These are phyloP conservation scores for Malus hybrid DNA, from an alignment of 331 rosid species.

Conservation along the genomic window DNA sequence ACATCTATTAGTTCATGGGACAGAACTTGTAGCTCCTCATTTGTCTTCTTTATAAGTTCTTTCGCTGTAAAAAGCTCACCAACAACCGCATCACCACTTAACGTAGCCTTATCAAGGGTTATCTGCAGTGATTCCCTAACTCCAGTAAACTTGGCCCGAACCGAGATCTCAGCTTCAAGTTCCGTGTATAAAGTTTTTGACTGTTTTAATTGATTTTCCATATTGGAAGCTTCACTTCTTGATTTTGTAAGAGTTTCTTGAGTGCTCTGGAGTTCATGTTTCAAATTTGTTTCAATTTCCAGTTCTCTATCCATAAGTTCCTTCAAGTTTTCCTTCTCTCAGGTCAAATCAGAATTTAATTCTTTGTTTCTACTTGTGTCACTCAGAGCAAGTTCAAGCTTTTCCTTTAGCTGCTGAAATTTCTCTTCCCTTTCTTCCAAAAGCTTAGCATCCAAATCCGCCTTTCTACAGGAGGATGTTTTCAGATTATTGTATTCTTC, in stretches of 20 bases:
- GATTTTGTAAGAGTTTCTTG: constrained; percentile 55
- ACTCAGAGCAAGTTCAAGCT: constrained; percentile 32
- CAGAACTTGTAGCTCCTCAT: constrained; percentile 37
- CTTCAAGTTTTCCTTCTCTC: constrained; percentile 46
- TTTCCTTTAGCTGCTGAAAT: constrained; percentile 45
- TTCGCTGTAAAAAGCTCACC: constrained; percentile 45
- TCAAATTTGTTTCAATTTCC: constrained; percentile 39
- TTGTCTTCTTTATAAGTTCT: constrained; percentile 37
- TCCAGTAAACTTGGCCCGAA: constrained; percentile 51
- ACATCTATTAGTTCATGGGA: constrained; percentile 39
- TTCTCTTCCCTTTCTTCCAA: constrained; percentile 57
- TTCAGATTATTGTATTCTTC: constrained; percentile 47
- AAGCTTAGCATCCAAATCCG: constrained; percentile 45
- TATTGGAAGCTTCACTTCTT: constrained; percentile 44
- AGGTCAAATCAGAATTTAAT: constrained; percentile 38
- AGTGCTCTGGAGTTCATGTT: constrained; percentile 34
- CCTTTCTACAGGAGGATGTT: constrained; percentile 49
- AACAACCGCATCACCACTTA: constrained; percentile 31
- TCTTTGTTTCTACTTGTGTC: constrained; percentile 37
- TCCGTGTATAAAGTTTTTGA: constrained; percentile 32
- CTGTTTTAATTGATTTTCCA: constrained; percentile 36
- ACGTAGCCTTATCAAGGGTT: constrained; percentile 47
- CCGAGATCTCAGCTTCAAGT: constrained; percentile 48
- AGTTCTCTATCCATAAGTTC: constrained; percentile 43
- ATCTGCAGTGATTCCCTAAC: constrained; percentile 47